Percentiles rank a stretch among this genome's conserved stretches.
phyloP scores from a whole-genome alignment of 2,329 filamentous ascomycete genomes.

The Didymellaceae sp. region DNA sequence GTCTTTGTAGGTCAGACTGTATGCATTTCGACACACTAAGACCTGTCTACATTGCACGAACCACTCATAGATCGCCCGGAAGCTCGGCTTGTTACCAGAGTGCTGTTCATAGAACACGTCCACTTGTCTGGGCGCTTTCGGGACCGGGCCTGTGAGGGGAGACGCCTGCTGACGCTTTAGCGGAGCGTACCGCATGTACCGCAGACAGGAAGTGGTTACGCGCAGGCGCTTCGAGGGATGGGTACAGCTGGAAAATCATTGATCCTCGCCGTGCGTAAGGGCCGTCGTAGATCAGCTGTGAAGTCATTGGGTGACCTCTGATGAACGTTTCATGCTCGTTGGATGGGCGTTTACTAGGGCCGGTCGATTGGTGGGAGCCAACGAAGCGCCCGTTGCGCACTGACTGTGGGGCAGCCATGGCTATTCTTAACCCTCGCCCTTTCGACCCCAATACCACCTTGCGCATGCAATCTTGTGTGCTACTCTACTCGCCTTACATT shows the following conservation, averaged over 20 bases:
- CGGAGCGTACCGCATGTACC: slow-evolving; percentile 20
- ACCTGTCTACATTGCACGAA: slow-evolving; percentile 26
- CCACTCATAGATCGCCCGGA: slow-evolving; percentile 40
- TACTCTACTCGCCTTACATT: slow-evolving; percentile 3
- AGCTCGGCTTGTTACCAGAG: slow-evolving; percentile 21
- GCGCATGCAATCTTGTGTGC: slow-evolving; percentile 11
- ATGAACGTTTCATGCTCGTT: slow-evolving; percentile 25
- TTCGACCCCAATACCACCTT: slow-evolving; percentile 11
- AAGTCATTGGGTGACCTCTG: slow-evolving; percentile 31
- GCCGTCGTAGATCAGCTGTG: background rate
- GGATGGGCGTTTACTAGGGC: slow-evolving; percentile 28
- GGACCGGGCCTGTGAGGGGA: slow-evolving; percentile 30
- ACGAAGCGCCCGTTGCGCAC: slow-evolving; percentile 11
- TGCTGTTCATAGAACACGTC: slow-evolving; percentile 28
- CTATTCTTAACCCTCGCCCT: slow-evolving; percentile 11
- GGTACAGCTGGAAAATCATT: slow-evolving; percentile 29
- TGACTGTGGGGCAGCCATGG: slow-evolving; percentile 4
- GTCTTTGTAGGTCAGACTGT: slow-evolving; percentile 43
- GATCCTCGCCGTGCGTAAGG: slow-evolving; percentile 29
- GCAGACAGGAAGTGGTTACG: slow-evolving; percentile 26
- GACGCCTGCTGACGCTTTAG: slow-evolving; percentile 42
- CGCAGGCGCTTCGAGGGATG: slow-evolving; percentile 38
- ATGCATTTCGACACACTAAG: slow-evolving; percentile 32
- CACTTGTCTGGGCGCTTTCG: slow-evolving; percentile 31
- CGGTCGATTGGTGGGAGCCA: slow-evolving; percentile 26